Evolutionary conservation across 306 rosid genomes (phyloP).

Genomic region (Phaseolus lunatus): DNA sequence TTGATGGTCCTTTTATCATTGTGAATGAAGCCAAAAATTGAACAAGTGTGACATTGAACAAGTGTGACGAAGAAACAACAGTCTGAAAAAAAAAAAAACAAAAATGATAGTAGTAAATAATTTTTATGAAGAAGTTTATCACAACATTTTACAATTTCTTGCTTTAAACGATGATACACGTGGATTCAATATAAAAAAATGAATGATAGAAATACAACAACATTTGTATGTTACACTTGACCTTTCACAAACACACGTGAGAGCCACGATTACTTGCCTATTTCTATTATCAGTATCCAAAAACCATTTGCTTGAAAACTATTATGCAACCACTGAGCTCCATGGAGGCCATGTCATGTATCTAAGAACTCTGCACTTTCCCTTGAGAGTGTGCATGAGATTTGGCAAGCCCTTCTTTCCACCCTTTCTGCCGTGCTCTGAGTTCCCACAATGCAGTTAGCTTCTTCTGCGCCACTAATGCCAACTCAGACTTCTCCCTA

Average conservation of each 20-base stretch:
- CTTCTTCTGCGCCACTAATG: constrained; percentile 72
- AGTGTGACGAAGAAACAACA: constrained; percentile 7
- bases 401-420: constrained; percentile 85
- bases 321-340: constrained; percentile 43
- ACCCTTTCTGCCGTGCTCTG: constrained; percentile 95
- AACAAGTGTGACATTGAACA: too few relatives aligned
- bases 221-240: constrained; percentile 53
- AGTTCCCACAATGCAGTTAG: constrained; percentile 85
- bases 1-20: neutral
- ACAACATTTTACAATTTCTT: constrained; percentile 31
- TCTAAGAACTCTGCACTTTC: constrained; percentile 69
- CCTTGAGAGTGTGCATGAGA: constrained; percentile 64
- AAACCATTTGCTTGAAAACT: constrained; percentile 39
- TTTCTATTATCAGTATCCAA: constrained; percentile 39
- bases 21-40: neutral
- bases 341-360: constrained; percentile 18
- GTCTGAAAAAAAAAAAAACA: neutral
- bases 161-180: constrained; percentile 41
- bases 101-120: neutral
- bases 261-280: constrained; percentile 35
- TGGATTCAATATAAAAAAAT: constrained; percentile 44
- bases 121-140: neutral
- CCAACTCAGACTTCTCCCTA: constrained; percentile 86
- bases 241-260: constrained; percentile 40
- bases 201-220: constrained; percentile 40